phyloP scores from a whole-genome alignment of 1,284 basidiomycete species.

The Cryptococcus sp. region DNA sequence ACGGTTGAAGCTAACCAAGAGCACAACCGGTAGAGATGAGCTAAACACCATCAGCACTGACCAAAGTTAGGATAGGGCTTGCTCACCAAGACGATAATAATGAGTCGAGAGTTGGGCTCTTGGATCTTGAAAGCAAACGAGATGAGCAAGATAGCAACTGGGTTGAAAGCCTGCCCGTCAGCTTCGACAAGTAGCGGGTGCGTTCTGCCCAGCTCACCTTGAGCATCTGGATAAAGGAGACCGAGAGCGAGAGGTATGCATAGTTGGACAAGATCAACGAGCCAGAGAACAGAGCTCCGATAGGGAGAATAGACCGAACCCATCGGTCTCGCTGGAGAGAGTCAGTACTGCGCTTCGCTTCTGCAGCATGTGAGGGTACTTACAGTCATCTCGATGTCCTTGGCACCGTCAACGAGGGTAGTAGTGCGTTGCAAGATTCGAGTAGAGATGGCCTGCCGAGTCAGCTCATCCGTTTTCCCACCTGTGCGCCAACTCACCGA shows the following conservation, averaged over 20 bases:
- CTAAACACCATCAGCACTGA: conserved; percentile 13
- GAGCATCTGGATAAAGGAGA: conserved; percentile 97
- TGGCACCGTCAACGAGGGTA: conserved; percentile 76
- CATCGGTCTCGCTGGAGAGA: conserved; percentile 61
- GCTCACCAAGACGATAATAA: conserved; percentile 65
- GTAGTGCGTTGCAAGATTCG: conserved; percentile 84
- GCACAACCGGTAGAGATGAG: conserved; percentile 90
- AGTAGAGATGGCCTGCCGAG: conserved; percentile 70
- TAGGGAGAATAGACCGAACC: conserved; percentile 82
- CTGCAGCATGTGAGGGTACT: conserved; percentile 16
- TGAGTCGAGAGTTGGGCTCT: conserved; percentile 75
- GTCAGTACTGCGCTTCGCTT: not conserved
- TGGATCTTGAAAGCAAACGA: conserved; percentile 85
- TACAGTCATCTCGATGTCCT: conserved; percentile 74
- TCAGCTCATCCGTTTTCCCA: not conserved
- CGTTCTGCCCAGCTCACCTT: conserved; percentile 55
- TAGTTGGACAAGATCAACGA: conserved; percentile 90
- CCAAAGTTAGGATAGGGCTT: not conserved
- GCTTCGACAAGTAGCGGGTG: not conserved
- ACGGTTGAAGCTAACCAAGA: conserved; percentile 56
- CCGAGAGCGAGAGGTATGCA: conserved; percentile 84
- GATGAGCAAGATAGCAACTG: conserved; percentile 90
- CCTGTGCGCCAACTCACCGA: conserved; percentile 55
- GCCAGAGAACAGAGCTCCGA: conserved; percentile 85
- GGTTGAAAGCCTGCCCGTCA: conserved; percentile 75